phyloP scores from a whole-genome alignment of 139 green algal genomes.

The Micractinium conductrix region DNA sequence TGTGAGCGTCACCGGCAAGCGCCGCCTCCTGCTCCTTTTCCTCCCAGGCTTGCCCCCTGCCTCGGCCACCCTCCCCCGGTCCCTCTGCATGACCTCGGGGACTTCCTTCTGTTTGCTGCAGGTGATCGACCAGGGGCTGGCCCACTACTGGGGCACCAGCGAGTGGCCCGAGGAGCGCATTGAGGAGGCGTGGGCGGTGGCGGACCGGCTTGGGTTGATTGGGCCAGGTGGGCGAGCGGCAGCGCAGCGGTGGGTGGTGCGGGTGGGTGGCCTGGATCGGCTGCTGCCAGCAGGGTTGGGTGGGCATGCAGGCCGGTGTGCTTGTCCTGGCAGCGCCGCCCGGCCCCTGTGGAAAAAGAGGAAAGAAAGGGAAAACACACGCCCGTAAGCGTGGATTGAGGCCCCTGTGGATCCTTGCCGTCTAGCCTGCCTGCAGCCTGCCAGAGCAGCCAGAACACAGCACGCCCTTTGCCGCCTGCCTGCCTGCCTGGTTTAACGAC shows the following conservation, averaged over 20 bases:
- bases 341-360: no score
- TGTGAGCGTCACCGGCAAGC: not conserved
- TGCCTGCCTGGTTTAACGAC: no score
- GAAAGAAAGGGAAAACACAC: no score
- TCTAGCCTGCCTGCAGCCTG: not conserved
- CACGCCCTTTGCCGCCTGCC: no score
- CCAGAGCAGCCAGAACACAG: no score
- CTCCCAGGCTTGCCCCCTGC: not conserved
- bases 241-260: no score
- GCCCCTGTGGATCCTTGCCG: no score
- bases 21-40: not conserved
- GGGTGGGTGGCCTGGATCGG: no score
- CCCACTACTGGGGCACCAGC: conserved; percentile 74
- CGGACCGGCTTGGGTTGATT: conserved; percentile 72
- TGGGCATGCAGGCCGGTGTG: no score
- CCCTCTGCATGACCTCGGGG: no score
- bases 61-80: not conserved
- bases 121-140: conserved; percentile 53
- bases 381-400: no score
- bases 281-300: not conserved
- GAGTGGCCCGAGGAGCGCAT: conserved; percentile 85
- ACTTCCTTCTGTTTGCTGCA: conserved; percentile 16
- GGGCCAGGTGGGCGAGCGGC: conserved; percentile 54
- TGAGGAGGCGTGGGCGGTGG: conserved; percentile 69
- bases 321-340: no score